These are phyloP conservation scores for Neonectria magnoliae DNA, from an alignment of 2,329 filamentous ascomycete genomes.

Conservation along the genomic window DNA sequence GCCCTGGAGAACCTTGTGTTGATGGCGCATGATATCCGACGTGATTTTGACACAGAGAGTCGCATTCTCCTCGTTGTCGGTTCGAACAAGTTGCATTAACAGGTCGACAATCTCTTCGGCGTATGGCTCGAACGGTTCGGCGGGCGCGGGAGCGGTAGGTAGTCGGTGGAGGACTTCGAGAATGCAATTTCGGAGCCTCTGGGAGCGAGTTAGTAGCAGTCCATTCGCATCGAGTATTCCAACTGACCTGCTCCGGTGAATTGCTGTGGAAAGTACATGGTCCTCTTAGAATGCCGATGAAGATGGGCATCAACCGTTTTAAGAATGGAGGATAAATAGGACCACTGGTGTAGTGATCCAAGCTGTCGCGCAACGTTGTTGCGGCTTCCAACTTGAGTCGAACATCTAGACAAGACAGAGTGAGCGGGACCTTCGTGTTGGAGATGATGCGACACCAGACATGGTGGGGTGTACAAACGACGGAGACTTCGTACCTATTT, in stretches of 20 bases:
- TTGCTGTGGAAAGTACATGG: conserved; percentile 91
- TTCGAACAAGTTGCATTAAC: conserved; percentile 86
- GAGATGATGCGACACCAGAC: conserved; percentile 33
- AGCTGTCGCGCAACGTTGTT: conserved; percentile 86
- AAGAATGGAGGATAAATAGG: conserved; percentile 83
- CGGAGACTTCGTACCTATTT: conserved; percentile 59
- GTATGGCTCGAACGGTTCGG: conserved; percentile 87
- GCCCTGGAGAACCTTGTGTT: conserved; percentile 79
- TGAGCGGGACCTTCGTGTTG: conserved; percentile 14
- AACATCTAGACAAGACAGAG: conserved; percentile 66
- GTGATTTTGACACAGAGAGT: conserved; percentile 98
- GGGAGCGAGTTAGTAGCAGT: conserved; percentile 30
- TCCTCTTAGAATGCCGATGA: conserved; percentile 84
- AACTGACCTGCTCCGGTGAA: conserved; percentile 83
- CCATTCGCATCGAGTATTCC: neutral
- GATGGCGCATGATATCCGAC: conserved; percentile 95
- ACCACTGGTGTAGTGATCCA: conserved; percentile 87
- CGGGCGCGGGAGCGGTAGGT: conserved; percentile 73
- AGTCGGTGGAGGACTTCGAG: conserved; percentile 95
- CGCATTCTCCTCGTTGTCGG: conserved; percentile 98
- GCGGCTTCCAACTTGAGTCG: conserved; percentile 85
- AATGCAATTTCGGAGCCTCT: conserved; percentile 91
- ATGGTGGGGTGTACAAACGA: conserved; percentile 18
- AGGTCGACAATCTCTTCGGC: conserved; percentile 90
- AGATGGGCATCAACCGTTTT: conserved; percentile 87